Conservation (phyloP, 1,284 basidiomycete genomes). For the Marasmius oreades region DNA sequence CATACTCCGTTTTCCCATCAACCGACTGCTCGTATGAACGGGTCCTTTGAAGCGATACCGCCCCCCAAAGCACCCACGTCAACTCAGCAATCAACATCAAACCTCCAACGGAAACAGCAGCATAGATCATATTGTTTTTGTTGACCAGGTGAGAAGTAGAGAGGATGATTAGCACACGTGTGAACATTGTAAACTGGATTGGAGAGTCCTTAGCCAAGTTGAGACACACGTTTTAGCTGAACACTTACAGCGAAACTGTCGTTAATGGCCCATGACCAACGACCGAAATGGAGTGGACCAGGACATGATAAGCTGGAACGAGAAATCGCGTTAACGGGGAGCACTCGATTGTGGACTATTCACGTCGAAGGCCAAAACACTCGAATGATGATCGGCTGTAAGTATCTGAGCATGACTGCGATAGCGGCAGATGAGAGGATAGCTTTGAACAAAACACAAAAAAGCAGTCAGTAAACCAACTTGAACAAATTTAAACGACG, state of each 20-base stretch:
- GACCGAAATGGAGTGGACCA: conserved; percentile 53
- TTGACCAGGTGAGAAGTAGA: conserved; percentile 59
- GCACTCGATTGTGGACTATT: conserved; percentile 15
- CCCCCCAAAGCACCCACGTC: conserved; percentile 43
- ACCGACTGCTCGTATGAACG: conserved; percentile 26
- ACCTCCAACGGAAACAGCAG: conserved; percentile 48
- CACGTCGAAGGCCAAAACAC: conserved; percentile 57
- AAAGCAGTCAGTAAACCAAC: not conserved
- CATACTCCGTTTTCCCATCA: conserved; percentile 22
- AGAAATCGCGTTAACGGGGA: not conserved
- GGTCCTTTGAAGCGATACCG: conserved; percentile 31
- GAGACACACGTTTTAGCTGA: conserved; percentile 1
- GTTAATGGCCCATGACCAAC: conserved; percentile 52
- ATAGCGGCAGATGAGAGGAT: conserved; percentile 56
- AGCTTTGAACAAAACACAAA: conserved; percentile 44
- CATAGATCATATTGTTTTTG: conserved; percentile 63
- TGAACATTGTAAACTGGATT: conserved; percentile 47
- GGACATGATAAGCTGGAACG: conserved; percentile 37
- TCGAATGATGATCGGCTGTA: conserved; percentile 55
- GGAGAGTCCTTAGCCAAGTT: not conserved
- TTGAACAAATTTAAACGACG: no score
- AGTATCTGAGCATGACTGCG: conserved; percentile 56
- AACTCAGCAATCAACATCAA: conserved; percentile 36
- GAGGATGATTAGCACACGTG: conserved; percentile 55
- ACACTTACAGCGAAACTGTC: conserved; percentile 40